phyloP scores from a whole-genome alignment of 345 rosid species.

The Leavenworthia alabamica region DNA sequence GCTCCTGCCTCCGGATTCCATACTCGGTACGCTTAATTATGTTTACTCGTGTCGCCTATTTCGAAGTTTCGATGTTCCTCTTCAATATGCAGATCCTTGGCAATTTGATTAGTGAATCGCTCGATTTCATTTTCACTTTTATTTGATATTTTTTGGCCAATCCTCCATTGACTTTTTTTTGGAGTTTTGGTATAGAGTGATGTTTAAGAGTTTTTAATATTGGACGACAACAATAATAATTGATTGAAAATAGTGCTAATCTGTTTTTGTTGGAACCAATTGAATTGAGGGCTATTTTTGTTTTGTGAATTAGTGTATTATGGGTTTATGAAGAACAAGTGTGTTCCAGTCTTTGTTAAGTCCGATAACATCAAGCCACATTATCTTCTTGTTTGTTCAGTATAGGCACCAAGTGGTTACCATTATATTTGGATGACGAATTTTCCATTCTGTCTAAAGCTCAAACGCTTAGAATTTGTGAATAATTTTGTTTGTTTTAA shows the following conservation, averaged over 20 bases:
- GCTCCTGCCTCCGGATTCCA: slow-evolving; percentile 42
- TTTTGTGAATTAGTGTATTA: not conserved
- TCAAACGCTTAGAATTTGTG: not conserved
- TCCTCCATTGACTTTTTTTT: slow-evolving; percentile 18
- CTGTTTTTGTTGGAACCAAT: not conserved
- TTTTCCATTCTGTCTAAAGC: not conserved
- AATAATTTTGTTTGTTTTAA: not conserved
- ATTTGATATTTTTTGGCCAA: not conserved
- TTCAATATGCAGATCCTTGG: not conserved
- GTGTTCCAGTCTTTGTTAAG: not conserved
- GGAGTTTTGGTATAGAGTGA: not conserved
- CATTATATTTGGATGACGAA: not conserved
- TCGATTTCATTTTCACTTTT: not conserved
- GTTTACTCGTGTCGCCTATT: not conserved
- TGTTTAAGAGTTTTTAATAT: not conserved
- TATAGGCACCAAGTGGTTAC: not conserved
- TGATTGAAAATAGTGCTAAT: not conserved
- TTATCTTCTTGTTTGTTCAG: not conserved
- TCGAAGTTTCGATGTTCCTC: not conserved
- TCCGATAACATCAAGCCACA: not conserved
- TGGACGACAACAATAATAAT: not conserved
- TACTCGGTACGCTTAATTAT: slow-evolving; percentile 41
- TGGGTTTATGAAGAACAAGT: not conserved
- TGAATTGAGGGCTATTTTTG: not conserved
- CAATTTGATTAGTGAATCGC: not conserved